Conservation (phyloP, 2,329 filamentous ascomycete genomes). For the Phaeosphaeriaceae sp. region DNA sequence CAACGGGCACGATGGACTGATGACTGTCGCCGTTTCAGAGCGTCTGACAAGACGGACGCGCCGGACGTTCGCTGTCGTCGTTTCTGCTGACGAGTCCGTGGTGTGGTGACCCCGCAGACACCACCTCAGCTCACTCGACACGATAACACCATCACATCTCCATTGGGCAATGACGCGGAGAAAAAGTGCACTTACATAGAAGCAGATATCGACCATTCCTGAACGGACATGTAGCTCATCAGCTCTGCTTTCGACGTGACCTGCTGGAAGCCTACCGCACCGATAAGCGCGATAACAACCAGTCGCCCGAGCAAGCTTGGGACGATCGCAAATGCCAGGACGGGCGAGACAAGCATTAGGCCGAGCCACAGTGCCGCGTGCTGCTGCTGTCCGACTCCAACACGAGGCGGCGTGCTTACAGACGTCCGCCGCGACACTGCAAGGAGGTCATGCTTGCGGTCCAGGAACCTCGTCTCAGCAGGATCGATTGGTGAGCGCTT, state of each 20-base stretch:
- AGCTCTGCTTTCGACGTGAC: constrained; percentile 44
- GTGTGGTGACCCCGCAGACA: constrained; percentile 13
- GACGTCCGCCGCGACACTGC: constrained; percentile 35
- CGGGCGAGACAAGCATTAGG: constrained; percentile 48
- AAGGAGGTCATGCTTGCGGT: constrained; percentile 63
- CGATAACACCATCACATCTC: not conserved
- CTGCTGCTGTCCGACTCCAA: constrained; percentile 25
- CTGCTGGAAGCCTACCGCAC: constrained; percentile 43
- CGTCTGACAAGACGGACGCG: constrained; percentile 5
- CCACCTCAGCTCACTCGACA: constrained; percentile 10
- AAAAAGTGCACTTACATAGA: constrained; percentile 47
- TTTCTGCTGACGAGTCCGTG: constrained; percentile 1
- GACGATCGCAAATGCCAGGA: constrained; percentile 53
- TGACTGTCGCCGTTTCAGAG: constrained; percentile 8
- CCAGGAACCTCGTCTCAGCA: constrained; percentile 67
- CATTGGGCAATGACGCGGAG: constrained; percentile 8
- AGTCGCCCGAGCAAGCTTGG: constrained; percentile 51
- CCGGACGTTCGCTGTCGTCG: not conserved
- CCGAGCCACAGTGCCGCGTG: constrained; percentile 44
- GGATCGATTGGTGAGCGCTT: constrained; percentile 63
- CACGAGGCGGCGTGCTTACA: constrained; percentile 11
- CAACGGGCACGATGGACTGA: not conserved
- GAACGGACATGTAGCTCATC: constrained; percentile 41
- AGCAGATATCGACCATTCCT: constrained; percentile 50
- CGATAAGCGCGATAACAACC: constrained; percentile 48